Evolutionary conservation across 306 rosid species (phyloP).

Genomic region (Astragalus glycyphyllos): DNA sequence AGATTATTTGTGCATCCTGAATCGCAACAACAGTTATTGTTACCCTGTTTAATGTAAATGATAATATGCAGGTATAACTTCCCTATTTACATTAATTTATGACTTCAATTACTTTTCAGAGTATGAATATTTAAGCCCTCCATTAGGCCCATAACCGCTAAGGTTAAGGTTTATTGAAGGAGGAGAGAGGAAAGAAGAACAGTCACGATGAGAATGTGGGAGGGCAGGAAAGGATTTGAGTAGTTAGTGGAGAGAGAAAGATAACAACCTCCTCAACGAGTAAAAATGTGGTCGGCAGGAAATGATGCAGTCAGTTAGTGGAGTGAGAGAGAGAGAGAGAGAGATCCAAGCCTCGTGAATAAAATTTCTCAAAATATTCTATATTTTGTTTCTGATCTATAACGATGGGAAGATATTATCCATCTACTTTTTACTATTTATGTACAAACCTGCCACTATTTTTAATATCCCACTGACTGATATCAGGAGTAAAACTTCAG

Average conservation of each 20-base stretch:
- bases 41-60: background rate
- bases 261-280: no score
- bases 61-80: background rate
- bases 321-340: background rate
- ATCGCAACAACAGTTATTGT: background rate
- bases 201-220: background rate
- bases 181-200: background rate
- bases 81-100: background rate
- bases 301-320: background rate
- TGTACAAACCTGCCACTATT: constrained; percentile 12
- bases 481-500: constrained; percentile 19
- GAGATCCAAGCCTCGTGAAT: background rate
- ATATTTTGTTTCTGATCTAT: background rate
- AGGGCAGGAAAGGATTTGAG: background rate
- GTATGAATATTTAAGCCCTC: constrained; percentile 16
- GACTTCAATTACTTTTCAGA: background rate
- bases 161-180: background rate
- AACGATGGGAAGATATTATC: background rate
- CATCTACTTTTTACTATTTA: background rate
- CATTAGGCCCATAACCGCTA: background rate
- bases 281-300: no score
- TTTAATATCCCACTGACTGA: background rate
- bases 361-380: background rate
- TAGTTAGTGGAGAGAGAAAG: no score
- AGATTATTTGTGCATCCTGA: background rate